Conservation (phyloP, 768 basidiomycete species). For the Mycena vulgaris region DNA sequence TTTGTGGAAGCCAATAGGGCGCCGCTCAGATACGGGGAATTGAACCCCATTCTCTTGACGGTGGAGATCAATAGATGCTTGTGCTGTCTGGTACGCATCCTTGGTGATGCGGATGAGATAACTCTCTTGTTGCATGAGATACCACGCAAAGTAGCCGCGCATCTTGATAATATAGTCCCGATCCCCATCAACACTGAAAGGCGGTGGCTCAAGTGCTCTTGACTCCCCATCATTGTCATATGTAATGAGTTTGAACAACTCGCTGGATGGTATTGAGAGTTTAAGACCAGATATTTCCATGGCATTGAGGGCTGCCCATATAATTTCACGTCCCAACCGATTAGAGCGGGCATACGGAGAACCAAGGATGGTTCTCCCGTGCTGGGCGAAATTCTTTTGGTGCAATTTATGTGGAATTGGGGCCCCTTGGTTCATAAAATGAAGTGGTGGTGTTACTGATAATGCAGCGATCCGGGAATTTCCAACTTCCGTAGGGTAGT, state of each 20-base stretch:
- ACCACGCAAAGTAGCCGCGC: conserved; percentile 10
- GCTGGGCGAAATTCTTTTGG: background rate
- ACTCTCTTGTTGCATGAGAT: background rate
- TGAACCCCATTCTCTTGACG: background rate
- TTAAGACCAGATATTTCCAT: background rate
- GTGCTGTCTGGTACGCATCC: background rate
- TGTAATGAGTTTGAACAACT: background rate
- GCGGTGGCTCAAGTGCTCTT: background rate
- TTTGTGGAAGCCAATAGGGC: background rate
- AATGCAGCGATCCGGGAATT: background rate
- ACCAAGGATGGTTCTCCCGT: background rate
- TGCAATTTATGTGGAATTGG: background rate
- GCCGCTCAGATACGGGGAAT: background rate
- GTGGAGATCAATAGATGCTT: background rate
- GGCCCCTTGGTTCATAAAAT: conserved; percentile 3
- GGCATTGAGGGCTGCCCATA: background rate
- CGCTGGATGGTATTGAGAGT: background rate
- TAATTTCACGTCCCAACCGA: background rate
- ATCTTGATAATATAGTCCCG: background rate
- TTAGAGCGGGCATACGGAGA: background rate
- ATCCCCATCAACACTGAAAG: background rate
- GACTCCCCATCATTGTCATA: background rate
- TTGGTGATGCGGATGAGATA: conserved; percentile 10
- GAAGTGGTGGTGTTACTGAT: background rate
- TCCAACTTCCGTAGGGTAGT: background rate